phyloP scores from a whole-genome alignment of 331 rosid genomes.

The Quercus phellos region DNA sequence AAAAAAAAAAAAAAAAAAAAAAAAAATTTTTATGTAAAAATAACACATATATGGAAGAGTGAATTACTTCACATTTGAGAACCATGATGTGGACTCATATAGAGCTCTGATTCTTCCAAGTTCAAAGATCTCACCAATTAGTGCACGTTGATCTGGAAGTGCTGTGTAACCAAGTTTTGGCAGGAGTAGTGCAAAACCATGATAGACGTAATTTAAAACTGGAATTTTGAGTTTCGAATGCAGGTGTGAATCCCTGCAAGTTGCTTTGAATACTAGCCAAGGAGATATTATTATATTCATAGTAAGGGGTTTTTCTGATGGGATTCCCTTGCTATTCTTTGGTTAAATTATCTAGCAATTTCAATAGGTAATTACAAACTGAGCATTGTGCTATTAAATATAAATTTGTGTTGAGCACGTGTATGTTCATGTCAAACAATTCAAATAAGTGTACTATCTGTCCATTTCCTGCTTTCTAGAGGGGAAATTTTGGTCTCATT shows the following conservation, averaged over 20 bases:
- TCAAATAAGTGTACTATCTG: background rate
- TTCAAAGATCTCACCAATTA: too few species aligned
- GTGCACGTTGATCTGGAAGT: background rate
- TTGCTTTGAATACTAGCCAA: background rate
- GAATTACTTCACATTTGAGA: too few species aligned
- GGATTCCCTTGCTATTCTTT: background rate
- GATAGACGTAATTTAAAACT: background rate
- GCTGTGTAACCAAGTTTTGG: background rate
- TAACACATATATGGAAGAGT: too few species aligned
- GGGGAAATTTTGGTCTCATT: constrained; percentile 6
- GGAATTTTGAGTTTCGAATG: background rate
- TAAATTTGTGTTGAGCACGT: background rate
- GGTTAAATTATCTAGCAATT: background rate
- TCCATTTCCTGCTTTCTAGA: constrained; percentile 7
- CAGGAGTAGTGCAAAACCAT: background rate
- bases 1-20: too few species aligned
- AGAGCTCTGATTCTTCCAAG: background rate
- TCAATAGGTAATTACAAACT: background rate
- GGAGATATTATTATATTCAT: background rate
- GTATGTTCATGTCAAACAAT: background rate
- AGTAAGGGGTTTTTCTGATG: background rate
- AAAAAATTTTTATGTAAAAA: too few species aligned
- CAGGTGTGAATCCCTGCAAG: background rate
- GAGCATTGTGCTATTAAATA: background rate
- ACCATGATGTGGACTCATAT: background rate